A percentile compares a stretch with the other conserved stretches of the same genome.
phyloP scores from a whole-genome alignment of 2,329 filamentous ascomycete genomes.

The Capronia americana region DNA sequence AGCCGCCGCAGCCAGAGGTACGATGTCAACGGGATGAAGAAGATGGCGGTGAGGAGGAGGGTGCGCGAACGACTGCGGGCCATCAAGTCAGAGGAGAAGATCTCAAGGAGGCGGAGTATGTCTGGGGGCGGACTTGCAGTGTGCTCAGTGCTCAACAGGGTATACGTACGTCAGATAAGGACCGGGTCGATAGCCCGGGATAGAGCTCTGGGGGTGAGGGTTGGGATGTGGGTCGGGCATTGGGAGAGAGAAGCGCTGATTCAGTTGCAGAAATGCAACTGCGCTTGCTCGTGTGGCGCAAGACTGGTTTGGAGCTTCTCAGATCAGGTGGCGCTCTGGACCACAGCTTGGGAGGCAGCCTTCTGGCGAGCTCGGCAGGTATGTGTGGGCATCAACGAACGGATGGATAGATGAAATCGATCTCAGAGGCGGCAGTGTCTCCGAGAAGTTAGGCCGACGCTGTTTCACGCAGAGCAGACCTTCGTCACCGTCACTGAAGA shows the following conservation, averaged over 20 bases:
- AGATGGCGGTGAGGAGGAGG: conserved; percentile 29
- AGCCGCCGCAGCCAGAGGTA: conserved; percentile 35
- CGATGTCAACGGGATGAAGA: conserved; percentile 32
- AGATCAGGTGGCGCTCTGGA: not conserved
- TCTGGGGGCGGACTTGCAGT: not conserved
- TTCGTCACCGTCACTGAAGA: not conserved
- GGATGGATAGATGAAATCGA: not conserved
- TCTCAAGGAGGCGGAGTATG: not conserved
- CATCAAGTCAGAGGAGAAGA: not conserved
- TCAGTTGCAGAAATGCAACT: not conserved
- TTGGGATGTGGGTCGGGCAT: conserved; percentile 26
- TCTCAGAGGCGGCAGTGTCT: not conserved
- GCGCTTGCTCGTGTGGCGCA: not conserved
- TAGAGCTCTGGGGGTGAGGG: conserved; percentile 31
- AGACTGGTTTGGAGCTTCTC: not conserved
- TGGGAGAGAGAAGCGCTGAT: not conserved
- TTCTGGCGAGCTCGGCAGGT: not conserved
- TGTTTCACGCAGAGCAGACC: not conserved
- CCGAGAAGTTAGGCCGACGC: not conserved
- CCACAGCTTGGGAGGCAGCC: not conserved
- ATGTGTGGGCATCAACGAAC: not conserved
- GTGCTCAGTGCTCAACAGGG: not conserved
- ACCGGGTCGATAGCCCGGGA: conserved; percentile 33
- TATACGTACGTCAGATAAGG: conserved; percentile 30
- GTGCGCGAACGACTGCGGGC: conserved; percentile 26